Conservation (phyloP, 805 yeast genomes). For the Kurtzmaniella cleridarum region DNA sequence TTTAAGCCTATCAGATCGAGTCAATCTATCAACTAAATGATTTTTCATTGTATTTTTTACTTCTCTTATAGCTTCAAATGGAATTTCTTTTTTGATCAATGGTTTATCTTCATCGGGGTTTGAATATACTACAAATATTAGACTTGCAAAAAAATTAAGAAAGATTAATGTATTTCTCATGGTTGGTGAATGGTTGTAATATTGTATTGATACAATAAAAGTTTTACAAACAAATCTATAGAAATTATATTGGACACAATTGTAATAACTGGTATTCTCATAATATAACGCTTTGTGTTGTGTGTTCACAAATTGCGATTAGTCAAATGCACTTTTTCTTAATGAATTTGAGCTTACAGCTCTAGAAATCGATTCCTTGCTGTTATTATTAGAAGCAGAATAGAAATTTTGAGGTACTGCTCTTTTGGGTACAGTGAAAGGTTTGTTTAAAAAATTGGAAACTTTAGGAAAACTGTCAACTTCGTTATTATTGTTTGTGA, state of each 20-base stretch:
- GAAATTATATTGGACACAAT: too few relatives aligned
- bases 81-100: background rate
- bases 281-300: too few relatives aligned
- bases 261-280: too few relatives aligned
- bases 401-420: constrained; percentile 7
- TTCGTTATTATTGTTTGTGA: constrained; percentile 10
- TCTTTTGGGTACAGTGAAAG: constrained; percentile 28
- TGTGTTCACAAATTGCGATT: too few relatives aligned
- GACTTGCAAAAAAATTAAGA: background rate
- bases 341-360: constrained; percentile 13
- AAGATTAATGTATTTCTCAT: background rate
- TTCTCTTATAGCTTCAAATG: background rate
- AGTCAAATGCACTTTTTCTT: background rate
- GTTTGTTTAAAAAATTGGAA: constrained; percentile 30
- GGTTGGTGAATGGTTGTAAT: too few relatives aligned
- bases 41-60: background rate
- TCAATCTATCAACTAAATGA: background rate
- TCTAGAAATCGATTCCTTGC: constrained; percentile 22
- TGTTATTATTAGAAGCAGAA: constrained; percentile 12
- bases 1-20: background rate
- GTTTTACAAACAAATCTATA: too few relatives aligned
- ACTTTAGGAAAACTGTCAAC: constrained; percentile 5
- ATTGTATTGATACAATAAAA: too few relatives aligned
- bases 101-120: background rate
- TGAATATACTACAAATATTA: background rate